These are phyloP conservation scores for Choiromyces venosus DNA, from an alignment of 495 filamentous ascomycete species.

Conservation along the genomic window DNA sequence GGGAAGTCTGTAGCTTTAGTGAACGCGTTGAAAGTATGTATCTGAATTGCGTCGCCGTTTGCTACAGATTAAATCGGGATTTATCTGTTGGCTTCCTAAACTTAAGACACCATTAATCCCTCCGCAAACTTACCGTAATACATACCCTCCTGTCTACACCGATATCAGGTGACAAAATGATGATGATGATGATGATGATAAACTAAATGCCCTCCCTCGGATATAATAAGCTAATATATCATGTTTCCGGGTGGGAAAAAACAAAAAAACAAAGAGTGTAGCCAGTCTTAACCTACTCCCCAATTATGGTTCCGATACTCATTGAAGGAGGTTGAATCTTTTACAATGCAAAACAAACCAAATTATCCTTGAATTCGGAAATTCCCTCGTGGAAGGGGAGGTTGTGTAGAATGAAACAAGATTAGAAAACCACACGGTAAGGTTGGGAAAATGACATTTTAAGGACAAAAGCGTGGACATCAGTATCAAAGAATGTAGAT, in stretches of 20 bases:
- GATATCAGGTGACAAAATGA: neutral
- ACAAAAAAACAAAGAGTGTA: neutral
- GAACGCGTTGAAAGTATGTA: neutral
- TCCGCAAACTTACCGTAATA: neutral
- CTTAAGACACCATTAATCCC: neutral
- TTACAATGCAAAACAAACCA: neutral
- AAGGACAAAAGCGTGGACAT: neutral
- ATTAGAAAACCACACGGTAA: neutral
- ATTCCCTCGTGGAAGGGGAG: neutral
- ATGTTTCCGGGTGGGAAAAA: too few relatives aligned
- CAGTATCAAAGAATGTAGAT: neutral
- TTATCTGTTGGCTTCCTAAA: neutral
- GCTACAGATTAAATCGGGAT: neutral
- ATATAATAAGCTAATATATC: neutral
- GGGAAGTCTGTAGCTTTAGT: neutral
- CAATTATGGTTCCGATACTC: neutral
- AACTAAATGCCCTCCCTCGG: neutral
- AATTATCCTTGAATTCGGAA: neutral
- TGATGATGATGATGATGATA: neutral
- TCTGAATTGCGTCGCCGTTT: neutral
- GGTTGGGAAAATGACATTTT: neutral
- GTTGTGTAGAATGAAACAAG: neutral
- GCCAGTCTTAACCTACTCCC: neutral
- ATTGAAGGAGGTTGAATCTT: neutral
- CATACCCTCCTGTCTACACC: neutral